phyloP scores from a whole-genome alignment of 2,329 filamentous ascomycete genomes.

The Beauveria caledonica region DNA sequence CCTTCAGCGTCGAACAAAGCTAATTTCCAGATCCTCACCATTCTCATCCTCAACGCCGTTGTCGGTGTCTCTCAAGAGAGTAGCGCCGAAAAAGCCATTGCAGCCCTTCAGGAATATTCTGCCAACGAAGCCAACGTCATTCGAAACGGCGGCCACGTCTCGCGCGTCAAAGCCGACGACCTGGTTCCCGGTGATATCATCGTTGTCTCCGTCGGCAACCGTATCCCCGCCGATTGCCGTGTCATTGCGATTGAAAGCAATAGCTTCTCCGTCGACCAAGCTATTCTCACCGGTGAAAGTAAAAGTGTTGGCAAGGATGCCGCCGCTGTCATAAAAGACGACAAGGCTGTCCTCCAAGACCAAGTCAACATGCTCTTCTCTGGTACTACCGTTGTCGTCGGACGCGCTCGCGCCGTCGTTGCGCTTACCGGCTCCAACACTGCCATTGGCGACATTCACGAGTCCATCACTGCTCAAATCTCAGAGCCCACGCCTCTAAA shows the following conservation, averaged over 20 bases:
- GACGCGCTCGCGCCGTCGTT: slow-evolving; percentile 84
- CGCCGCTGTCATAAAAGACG: slow-evolving; percentile 57
- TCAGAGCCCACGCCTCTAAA: slow-evolving; percentile 95
- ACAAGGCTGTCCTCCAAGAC: slow-evolving; percentile 89
- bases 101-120: slow-evolving; percentile 96
- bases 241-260: slow-evolving; percentile 89
- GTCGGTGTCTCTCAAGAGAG: slow-evolving; percentile 98
- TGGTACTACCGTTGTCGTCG: slow-evolving; percentile 92
- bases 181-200: slow-evolving; percentile 92
- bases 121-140: slow-evolving; percentile 95
- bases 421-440: slow-evolving; percentile 83
- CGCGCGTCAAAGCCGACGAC: slow-evolving; percentile 89
- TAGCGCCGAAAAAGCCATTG: slow-evolving; percentile 96
- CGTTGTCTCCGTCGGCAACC: slow-evolving; percentile 79
- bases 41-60: slow-evolving; percentile 90
- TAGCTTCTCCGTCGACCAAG: slow-evolving; percentile 93
- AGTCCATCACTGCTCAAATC: slow-evolving; percentile 96
- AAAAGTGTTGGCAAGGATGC: slow-evolving; percentile 90
- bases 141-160: slow-evolving; percentile 67
- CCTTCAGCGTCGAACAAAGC: background rate
- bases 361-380: slow-evolving; percentile 98
- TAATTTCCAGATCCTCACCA: slow-evolving; percentile 72
- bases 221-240: slow-evolving; percentile 91
- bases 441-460: slow-evolving; percentile 96
- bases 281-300: slow-evolving; percentile 93